A percentile compares a stretch with the other conserved stretches of the same genome.
phyloP scores from a whole-genome alignment of 805 yeast species.

The Candida nitratophila region DNA sequence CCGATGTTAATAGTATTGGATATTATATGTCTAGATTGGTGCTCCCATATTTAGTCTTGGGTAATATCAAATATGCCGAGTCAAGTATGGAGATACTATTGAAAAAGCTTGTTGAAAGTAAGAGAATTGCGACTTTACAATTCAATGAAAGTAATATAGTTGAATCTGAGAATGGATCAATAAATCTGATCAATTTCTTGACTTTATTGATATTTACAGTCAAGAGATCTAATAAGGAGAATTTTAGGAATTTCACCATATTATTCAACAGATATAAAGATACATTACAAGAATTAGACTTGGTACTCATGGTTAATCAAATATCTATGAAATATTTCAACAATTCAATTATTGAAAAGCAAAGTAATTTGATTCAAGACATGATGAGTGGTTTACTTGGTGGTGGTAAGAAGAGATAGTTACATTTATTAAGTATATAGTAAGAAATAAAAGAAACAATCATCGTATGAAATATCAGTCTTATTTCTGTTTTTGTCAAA shows the following conservation, averaged over 20 bases:
- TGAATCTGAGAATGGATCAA: slow-evolving; percentile 15
- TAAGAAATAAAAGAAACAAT: too few relatives aligned
- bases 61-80: slow-evolving; percentile 57
- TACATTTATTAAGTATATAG: background rate
- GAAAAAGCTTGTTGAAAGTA: slow-evolving; percentile 16
- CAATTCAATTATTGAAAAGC: slow-evolving; percentile 35
- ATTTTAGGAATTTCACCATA: slow-evolving; percentile 31
- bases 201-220: slow-evolving; percentile 60
- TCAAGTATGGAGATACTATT: slow-evolving; percentile 33
- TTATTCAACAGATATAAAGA: slow-evolving; percentile 34
- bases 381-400: slow-evolving; percentile 70
- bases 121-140: slow-evolving; percentile 5
- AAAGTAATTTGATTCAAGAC: slow-evolving; percentile 53
- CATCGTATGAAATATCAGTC: too few relatives aligned
- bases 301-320: slow-evolving; percentile 19
- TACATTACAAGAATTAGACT: slow-evolving; percentile 13
- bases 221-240: slow-evolving; percentile 35
- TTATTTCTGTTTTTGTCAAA: too few relatives aligned
- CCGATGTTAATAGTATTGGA: slow-evolving; percentile 19
- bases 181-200: slow-evolving; percentile 54
- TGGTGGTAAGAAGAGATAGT: slow-evolving; percentile 19
- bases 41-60: slow-evolving; percentile 64
- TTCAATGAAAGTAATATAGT: slow-evolving; percentile 14
- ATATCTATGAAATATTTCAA: slow-evolving; percentile 23
- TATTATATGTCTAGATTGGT: slow-evolving; percentile 45